Evolutionary conservation across 139 green algal genomes (phyloP).

Genomic region (Auxenochlorella pyrenoidosa): DNA sequence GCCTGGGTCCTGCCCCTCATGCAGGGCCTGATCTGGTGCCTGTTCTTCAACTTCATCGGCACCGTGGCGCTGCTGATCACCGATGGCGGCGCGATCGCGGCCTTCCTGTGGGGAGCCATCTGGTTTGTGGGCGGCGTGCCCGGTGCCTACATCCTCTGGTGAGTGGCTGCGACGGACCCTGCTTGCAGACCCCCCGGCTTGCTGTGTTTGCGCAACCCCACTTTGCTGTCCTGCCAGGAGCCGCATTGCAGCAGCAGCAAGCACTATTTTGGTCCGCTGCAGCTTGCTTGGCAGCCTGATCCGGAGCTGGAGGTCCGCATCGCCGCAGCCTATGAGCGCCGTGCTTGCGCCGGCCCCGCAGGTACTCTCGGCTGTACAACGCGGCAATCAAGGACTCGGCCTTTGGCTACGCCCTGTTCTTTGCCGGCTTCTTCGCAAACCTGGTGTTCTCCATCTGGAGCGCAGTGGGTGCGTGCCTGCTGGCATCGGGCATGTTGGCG

Average conservation of each 20-base stretch:
- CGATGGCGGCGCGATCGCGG: conserved; percentile 24
- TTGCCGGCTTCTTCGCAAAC: conserved; percentile 58
- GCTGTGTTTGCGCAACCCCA: too few relatives aligned
- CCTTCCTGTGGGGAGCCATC: conserved; percentile 54
- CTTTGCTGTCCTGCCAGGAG: too few relatives aligned
- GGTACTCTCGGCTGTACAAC: conserved; percentile 68
- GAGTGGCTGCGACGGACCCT: too few relatives aligned
- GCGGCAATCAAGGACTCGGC: conserved; percentile 66
- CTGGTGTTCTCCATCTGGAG: conserved; percentile 63
- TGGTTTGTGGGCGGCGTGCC: conserved; percentile 61
- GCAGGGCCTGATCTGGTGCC: conserved; percentile 53
- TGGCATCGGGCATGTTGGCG: too few relatives aligned
- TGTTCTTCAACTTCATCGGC: conserved; percentile 63
- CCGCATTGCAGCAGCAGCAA: too few relatives aligned
- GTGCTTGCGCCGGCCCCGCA: too few relatives aligned
- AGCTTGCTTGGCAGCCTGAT: too few relatives aligned
- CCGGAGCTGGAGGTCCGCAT: not conserved
- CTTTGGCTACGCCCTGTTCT: conserved; percentile 58
- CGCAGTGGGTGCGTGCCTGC: conserved; percentile 54
- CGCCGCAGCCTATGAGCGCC: not conserved
- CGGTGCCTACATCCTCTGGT: conserved; percentile 60
- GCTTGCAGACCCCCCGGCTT: too few relatives aligned
- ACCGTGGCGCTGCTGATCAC: conserved; percentile 43
- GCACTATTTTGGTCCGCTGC: too few relatives aligned
- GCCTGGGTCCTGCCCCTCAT: not conserved